Percentiles rank a stretch among this genome's conserved stretches.
Conservation (phyloP, 495 filamentous ascomycete genomes). For the Penicilliopsis zonata region DNA sequence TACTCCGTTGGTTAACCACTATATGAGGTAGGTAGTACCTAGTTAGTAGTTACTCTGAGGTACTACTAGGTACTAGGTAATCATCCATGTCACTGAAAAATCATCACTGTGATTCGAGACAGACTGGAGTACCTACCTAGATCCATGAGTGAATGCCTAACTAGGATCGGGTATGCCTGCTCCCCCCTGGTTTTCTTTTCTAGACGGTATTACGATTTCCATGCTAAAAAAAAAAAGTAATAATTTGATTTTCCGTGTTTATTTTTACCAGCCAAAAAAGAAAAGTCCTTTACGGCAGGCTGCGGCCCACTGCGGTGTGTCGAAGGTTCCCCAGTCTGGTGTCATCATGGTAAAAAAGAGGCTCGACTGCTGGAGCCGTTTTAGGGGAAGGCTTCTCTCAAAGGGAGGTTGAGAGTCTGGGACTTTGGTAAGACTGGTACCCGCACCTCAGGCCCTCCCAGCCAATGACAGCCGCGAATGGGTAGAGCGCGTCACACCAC, state of each 20-base stretch:
- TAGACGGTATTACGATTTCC: background rate
- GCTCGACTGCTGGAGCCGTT: background rate
- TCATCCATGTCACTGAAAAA: too few species aligned
- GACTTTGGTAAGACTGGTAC: conserved; percentile 15
- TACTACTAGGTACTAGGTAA: too few species aligned
- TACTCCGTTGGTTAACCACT: too few species aligned
- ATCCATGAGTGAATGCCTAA: conserved; percentile 1
- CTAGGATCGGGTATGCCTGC: background rate
- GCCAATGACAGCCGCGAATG: conserved; percentile 9
- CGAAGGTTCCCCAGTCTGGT: background rate
- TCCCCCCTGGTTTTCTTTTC: background rate
- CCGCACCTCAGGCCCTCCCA: conserved; percentile 4
- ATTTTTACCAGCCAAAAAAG: background rate
- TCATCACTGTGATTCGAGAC: too few species aligned
- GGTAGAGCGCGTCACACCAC: conserved; percentile 15
- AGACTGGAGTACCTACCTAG: too few species aligned
- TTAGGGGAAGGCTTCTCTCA: background rate
- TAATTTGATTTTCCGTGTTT: too few species aligned
- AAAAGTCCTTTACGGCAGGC: background rate
- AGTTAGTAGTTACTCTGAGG: too few species aligned
- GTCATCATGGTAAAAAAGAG: too few species aligned
- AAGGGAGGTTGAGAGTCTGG: conserved; percentile 2
- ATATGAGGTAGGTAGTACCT: too few species aligned
- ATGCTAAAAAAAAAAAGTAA: too few species aligned
- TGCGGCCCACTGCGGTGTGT: conserved; percentile 1